Evolutionary conservation across 2,329 filamentous ascomycete genomes (phyloP), one percentile per base, ranked within the genome.

Genomic region (Metarhizium brunneum): DNA sequence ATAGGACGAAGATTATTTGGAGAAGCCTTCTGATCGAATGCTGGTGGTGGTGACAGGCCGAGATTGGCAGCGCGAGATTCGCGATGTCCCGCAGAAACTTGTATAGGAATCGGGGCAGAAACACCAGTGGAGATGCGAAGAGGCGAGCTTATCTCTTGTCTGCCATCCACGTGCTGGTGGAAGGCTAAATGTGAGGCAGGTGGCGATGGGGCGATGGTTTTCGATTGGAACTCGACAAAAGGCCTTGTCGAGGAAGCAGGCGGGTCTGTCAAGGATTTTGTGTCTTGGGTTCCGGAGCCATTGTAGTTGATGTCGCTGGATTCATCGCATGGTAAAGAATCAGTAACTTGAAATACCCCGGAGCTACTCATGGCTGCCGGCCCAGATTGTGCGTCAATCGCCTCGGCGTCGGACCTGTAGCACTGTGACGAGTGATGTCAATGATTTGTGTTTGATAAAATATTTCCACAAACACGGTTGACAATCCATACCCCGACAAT

Each of bases 1-100:
- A 84, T 65, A 6, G 78, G 77, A 50, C 70, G 71, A n/a, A 82
- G 66, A 50, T 63, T 71, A 55, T 59, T 64, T 11, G 63, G 58
- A 16, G 70, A 71, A 14, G 63, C 55, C 47, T 61, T 65, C 47
- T 64, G 65, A 25, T 66, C 63, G 47, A 71, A 32, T 43, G 54
- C 59, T 43, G 64, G 65, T 18, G 68, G 63, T 6, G 66, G 61
- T 14, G 70, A 69, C 47, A 68, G 63, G 55, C 59, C 60, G 14
- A 64, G 59, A 59, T 69, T 68, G 54, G 68, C 67, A 63, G 69
- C 69, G 60, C 73, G 65, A 56, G 71, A 68, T 70, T 69, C 64
- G 38, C 63, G 29, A 52, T 35, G 57, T 66, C 55, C 55, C 57
- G 2, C 10, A 36, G 65, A 57, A 58, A 10, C 16, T 10, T 57